A percentile compares a stretch with the other conserved stretches of the same genome.
Evolutionary conservation across 768 basidiomycete genomes (phyloP).

Genomic region (Termitomyces sp.): DNA sequence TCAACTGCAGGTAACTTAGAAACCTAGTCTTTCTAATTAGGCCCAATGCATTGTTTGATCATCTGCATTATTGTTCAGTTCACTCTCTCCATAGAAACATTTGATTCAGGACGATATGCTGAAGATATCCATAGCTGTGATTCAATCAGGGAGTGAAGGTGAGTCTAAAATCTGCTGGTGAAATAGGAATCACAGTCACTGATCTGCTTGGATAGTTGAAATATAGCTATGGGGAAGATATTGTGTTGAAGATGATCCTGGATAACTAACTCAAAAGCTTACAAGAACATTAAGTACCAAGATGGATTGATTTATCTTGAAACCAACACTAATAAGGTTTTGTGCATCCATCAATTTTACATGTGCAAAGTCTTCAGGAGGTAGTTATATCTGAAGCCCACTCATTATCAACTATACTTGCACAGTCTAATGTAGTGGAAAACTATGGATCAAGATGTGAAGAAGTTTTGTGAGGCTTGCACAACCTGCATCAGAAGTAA

Average conservation of each 20-base stretch:
- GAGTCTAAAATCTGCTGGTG: not conserved
- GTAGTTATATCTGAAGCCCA: not conserved
- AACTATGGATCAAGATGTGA: not conserved
- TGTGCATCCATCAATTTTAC: not conserved
- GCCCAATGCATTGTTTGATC: not conserved
- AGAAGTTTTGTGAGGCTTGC: not conserved
- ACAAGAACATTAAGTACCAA: too few relatives aligned
- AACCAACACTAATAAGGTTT: too few relatives aligned
- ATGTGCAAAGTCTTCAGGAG: not conserved
- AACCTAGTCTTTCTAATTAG: not conserved
- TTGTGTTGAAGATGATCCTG: too few relatives aligned
- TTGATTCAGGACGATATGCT: too few relatives aligned
- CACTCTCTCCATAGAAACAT: too few relatives aligned
- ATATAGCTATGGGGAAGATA: too few relatives aligned
- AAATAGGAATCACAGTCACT: not conserved
- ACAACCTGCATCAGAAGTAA: not conserved
- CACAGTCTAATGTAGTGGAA: not conserved
- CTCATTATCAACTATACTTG: not conserved
- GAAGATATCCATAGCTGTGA: not conserved
- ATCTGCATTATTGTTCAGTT: too few relatives aligned
- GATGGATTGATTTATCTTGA: too few relatives aligned
- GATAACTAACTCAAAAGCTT: too few relatives aligned
- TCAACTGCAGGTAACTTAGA: too few relatives aligned
- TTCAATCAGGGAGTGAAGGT: not conserved
- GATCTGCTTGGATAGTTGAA: too few relatives aligned